These are phyloP conservation scores for Rhizophora mangle DNA, from an alignment of 345 rosid genomes.

Conservation along the genomic window DNA sequence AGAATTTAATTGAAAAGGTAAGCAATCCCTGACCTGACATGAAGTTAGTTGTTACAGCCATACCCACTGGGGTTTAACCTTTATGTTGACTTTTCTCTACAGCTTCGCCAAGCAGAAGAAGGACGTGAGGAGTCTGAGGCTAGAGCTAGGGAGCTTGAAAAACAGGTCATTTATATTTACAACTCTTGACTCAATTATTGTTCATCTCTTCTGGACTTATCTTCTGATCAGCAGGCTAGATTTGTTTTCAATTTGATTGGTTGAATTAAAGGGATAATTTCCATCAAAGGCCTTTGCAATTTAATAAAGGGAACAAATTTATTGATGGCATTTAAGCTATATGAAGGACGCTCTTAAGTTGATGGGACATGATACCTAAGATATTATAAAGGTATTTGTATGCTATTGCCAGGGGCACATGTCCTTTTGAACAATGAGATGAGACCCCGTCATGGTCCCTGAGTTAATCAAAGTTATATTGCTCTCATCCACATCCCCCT, in stretches of 20 bases:
- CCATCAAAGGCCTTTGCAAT: neutral
- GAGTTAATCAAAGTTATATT: too few relatives aligned
- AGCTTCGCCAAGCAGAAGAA: constrained; percentile 82
- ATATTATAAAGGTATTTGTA: too few relatives aligned
- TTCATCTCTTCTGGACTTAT: neutral
- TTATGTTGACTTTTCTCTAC: constrained; percentile 27
- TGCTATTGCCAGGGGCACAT: too few relatives aligned
- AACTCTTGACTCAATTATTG: neutral
- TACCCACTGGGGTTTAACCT: constrained; percentile 22
- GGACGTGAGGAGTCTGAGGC: constrained; percentile 85
- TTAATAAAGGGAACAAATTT: neutral
- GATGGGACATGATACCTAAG: neutral
- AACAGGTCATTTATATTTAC: constrained; percentile 54
- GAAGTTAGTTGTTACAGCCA: constrained; percentile 4
- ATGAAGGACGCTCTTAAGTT: neutral
- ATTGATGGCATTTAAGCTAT: neutral
- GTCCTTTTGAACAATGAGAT: too few relatives aligned
- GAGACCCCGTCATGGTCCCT: too few relatives aligned
- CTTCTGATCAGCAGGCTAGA: neutral
- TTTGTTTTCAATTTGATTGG: neutral
- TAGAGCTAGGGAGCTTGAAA: constrained; percentile 93
- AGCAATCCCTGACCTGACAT: constrained; percentile 5
- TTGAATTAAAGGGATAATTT: neutral
- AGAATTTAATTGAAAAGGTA: constrained; percentile 34
- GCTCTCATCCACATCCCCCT: too few relatives aligned